Percentiles rank a stretch among this genome's conserved stretches.
These are phyloP conservation scores for Antitrichia curtipendula DNA, from an alignment of 225 moss, liverwort and hornwort genomes.

Conservation along the genomic window DNA sequence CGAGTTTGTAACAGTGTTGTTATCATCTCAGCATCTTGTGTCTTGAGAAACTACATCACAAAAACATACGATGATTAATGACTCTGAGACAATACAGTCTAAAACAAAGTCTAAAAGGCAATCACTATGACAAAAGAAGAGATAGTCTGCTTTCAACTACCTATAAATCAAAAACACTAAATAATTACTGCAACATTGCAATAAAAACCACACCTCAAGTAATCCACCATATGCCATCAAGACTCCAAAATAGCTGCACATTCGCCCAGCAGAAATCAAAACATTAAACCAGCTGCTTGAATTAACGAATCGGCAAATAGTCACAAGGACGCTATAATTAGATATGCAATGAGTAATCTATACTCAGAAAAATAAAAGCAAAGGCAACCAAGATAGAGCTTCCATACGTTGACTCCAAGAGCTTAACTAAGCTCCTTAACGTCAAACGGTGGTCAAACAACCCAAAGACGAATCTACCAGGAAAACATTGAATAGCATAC, in stretches of 20 bases:
- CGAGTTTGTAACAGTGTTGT: slow-evolving; percentile 55
- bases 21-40: slow-evolving; percentile 70
- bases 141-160: not conserved
- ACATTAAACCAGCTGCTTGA: not conserved
- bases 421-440: not conserved
- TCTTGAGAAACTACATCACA: slow-evolving; percentile 64
- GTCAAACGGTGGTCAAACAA: not conserved
- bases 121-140: not conserved
- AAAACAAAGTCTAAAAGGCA: not conserved
- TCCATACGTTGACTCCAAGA: not conserved
- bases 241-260: slow-evolving; percentile 80
- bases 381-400: not conserved
- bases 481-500: not conserved
- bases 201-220: slow-evolving; percentile 33
- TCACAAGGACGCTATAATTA: not conserved
- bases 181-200: not conserved
- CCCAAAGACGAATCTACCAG: not conserved
- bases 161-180: not conserved
- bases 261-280: not conserved
- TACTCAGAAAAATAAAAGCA: not conserved
- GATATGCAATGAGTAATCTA: not conserved
- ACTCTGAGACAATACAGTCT: not conserved
- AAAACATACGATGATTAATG: not conserved
- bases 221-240: slow-evolving; percentile 90
- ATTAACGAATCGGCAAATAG: not conserved